Percentiles rank a stretch among this genome's conserved stretches.
These are phyloP conservation scores for Penicilliopsis zonata DNA, from an alignment of 495 filamentous ascomycete genomes.

Conservation along the genomic window DNA sequence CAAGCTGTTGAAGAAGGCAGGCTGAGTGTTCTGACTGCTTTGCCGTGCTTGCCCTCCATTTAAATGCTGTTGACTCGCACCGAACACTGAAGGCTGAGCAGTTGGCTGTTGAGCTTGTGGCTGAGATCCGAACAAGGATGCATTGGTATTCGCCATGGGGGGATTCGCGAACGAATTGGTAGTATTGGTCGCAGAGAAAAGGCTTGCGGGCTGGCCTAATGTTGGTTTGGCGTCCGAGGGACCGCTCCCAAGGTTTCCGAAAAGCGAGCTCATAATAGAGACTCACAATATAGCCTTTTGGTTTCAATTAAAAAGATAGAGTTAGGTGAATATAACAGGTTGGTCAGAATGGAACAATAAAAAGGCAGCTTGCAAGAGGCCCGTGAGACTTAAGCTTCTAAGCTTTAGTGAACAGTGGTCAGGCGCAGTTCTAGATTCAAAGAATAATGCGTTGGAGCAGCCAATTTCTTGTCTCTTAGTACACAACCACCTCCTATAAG, in stretches of 20 bases:
- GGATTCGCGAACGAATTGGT: slow-evolving; percentile 16
- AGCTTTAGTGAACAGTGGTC: too few species aligned
- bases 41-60: slow-evolving; percentile 9
- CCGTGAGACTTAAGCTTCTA: too few species aligned
- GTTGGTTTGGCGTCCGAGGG: slow-evolving; percentile 16
- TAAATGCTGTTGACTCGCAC: slow-evolving; percentile 16
- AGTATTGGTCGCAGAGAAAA: slow-evolving; percentile 24
- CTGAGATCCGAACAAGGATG: slow-evolving; percentile 18
- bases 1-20: slow-evolving; percentile 79
- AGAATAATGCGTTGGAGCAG: too few species aligned
- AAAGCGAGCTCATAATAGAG: slow-evolving; percentile 20
- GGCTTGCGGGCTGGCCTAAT: slow-evolving; percentile 12
- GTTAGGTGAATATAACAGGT: too few species aligned
- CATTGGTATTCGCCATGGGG: slow-evolving; percentile 7
- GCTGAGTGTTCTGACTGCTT: slow-evolving; percentile 28
- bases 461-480: too few species aligned
- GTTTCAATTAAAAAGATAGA: too few species aligned
- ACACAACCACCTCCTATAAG: too few species aligned
- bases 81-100: slow-evolving; percentile 18
- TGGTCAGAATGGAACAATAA: too few species aligned
- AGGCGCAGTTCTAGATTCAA: too few species aligned
- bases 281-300: too few species aligned
- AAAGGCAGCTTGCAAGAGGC: too few species aligned
- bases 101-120: slow-evolving; percentile 23
- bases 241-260: slow-evolving; percentile 22